Conservation (phyloP, 1,284 basidiomycete species). For the Quambalaria eucalypti region DNA sequence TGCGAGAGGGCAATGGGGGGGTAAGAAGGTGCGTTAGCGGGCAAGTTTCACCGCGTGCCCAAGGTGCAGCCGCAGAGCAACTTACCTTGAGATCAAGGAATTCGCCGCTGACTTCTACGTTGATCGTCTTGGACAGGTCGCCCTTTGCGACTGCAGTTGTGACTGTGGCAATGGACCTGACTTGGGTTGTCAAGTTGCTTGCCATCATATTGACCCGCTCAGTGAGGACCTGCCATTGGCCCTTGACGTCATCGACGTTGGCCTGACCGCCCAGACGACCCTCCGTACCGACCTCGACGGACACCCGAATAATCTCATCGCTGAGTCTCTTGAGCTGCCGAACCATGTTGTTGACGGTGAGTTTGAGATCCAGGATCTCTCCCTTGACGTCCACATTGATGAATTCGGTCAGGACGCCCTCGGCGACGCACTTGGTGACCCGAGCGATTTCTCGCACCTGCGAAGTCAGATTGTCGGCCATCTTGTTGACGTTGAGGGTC, state of each 20-base stretch:
- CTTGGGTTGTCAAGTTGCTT: slow-evolving; percentile 76
- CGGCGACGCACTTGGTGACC: slow-evolving; percentile 60
- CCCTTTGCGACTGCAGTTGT: slow-evolving; percentile 44
- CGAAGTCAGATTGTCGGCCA: slow-evolving; percentile 47
- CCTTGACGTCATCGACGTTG: slow-evolving; percentile 56
- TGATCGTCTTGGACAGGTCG: slow-evolving; percentile 46
- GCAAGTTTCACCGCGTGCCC: background rate
- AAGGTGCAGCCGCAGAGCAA: background rate
- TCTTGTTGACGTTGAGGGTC: slow-evolving; percentile 50
- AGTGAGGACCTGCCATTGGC: slow-evolving; percentile 49
- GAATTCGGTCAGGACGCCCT: slow-evolving; percentile 77
- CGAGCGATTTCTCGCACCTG: slow-evolving; percentile 47
- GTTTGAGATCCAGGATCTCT: slow-evolving; percentile 85
- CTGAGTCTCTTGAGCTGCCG: slow-evolving; percentile 41
- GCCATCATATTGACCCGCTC: slow-evolving; percentile 49
- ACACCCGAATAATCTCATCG: slow-evolving; percentile 57
- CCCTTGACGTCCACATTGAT: slow-evolving; percentile 94
- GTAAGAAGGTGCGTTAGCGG: no score
- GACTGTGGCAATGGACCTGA: slow-evolving; percentile 53
- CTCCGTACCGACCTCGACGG: slow-evolving; percentile 81
- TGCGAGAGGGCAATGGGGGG: background rate
- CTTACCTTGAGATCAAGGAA: slow-evolving; percentile 45
- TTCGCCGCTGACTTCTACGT: slow-evolving; percentile 44
- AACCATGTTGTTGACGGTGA: slow-evolving; percentile 48
- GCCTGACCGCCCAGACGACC: slow-evolving; percentile 79